Evolutionary conservation across 2,329 filamentous ascomycete genomes (phyloP).

Genomic region (Fusarium sp.): DNA sequence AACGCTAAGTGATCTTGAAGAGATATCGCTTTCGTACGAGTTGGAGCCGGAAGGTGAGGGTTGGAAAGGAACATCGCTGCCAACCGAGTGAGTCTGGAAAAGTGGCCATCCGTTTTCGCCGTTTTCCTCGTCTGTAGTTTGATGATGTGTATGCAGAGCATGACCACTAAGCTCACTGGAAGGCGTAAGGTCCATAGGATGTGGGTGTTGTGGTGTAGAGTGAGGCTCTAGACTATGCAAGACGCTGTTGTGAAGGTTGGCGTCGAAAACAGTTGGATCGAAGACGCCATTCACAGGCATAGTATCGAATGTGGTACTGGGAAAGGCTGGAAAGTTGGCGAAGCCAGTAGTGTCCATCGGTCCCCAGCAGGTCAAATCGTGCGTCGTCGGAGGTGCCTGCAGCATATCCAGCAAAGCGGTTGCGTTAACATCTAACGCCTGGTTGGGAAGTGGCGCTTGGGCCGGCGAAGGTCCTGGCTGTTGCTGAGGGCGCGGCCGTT

Average conservation of each 20-base stretch:
- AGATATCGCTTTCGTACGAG: conserved; percentile 48
- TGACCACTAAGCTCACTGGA: conserved; percentile 40
- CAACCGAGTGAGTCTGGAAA: conserved; percentile 44
- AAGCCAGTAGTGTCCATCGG: conserved; percentile 48
- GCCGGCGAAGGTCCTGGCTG: conserved; percentile 40
- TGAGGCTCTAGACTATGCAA: conserved; percentile 39
- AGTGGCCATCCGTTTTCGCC: conserved; percentile 47
- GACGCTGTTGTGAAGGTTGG: conserved; percentile 44
- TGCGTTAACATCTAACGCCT: conserved; percentile 47
- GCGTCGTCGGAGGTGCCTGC: conserved; percentile 47
- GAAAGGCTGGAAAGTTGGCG: conserved; percentile 43
- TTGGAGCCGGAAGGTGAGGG: conserved; percentile 48
- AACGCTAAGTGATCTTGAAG: conserved; percentile 44
- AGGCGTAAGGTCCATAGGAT: conserved; percentile 42
- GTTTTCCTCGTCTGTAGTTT: conserved; percentile 45
- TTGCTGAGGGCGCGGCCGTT: conserved; percentile 46
- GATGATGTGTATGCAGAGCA: conserved; percentile 35
- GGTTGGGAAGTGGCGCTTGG: conserved; percentile 44
- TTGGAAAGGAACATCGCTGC: conserved; percentile 46
- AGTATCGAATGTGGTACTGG: conserved; percentile 44
- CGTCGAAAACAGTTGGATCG: conserved; percentile 45
- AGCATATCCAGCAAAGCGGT: conserved; percentile 49
- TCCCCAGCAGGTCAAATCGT: conserved; percentile 48
- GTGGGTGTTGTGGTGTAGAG: conserved; percentile 37
- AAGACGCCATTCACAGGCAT: conserved; percentile 47